These are phyloP conservation scores for Nakaseomyces delphensis DNA, from an alignment of 1,139 yeast genomes.

Conservation along the genomic window DNA sequence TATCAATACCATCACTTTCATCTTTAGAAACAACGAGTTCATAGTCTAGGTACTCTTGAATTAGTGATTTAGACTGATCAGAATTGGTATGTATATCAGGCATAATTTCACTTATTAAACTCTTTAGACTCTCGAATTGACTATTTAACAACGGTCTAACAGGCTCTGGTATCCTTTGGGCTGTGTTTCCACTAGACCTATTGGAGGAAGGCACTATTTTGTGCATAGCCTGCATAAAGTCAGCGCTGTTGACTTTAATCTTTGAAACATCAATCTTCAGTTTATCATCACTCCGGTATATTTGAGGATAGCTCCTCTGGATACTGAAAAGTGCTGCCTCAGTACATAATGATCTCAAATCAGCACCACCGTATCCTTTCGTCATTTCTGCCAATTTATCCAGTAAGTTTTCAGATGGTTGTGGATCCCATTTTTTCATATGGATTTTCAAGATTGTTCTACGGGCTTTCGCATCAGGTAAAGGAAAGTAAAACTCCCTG, in stretches of 20 bases:
- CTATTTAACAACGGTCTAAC: slow-evolving; percentile 52
- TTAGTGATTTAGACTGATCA: slow-evolving; percentile 26
- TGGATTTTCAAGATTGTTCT: slow-evolving; percentile 72
- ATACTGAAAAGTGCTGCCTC: slow-evolving; percentile 92
- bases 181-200: slow-evolving; percentile 64
- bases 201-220: slow-evolving; percentile 90
- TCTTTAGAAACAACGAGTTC: slow-evolving; percentile 23
- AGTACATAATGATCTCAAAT: slow-evolving; percentile 84
- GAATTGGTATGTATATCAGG: slow-evolving; percentile 35
- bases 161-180: slow-evolving; percentile 72
- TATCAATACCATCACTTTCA: slow-evolving; percentile 43
- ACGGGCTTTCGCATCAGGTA: slow-evolving; percentile 79
- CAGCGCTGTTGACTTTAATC: slow-evolving; percentile 73
- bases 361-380: slow-evolving; percentile 98
- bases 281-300: slow-evolving; percentile 69
- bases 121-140: slow-evolving; percentile 41
- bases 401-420: slow-evolving; percentile 49
- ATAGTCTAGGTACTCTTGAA: slow-evolving; percentile 29
- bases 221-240: slow-evolving; percentile 78
- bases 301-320: slow-evolving; percentile 89
- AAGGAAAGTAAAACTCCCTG: slow-evolving; percentile 89
- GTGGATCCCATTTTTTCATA: slow-evolving; percentile 83
- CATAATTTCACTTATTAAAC: slow-evolving; percentile 47
- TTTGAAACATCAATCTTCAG: slow-evolving; percentile 61
- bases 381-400: slow-evolving; percentile 69